Evolutionary conservation across 1,284 basidiomycete genomes (phyloP).

Genomic region (Psilocybe mexicana): DNA sequence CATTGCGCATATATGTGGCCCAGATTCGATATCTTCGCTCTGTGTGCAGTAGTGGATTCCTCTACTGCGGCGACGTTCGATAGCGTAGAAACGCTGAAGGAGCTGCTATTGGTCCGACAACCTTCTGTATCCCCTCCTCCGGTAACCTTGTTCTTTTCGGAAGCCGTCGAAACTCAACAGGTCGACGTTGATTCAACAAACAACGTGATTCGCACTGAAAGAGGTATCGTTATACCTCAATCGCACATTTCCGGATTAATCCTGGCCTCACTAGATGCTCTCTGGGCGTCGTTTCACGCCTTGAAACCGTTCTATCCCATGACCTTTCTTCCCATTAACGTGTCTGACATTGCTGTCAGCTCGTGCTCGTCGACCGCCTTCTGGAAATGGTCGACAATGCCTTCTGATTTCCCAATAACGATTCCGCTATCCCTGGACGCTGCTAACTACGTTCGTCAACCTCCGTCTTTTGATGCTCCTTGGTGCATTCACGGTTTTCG

Average conservation of each 20-base stretch:
- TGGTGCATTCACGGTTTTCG: conserved; percentile 23
- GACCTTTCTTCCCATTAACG: not conserved
- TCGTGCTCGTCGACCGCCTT: conserved; percentile 1
- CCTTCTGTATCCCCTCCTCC: too few species aligned
- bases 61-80: not conserved
- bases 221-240: not conserved
- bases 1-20: conserved; percentile 16
- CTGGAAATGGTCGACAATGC: not conserved
- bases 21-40: conserved; percentile 8
- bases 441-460: not conserved
- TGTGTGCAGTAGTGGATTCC: conserved; percentile 3
- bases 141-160: too few species aligned
- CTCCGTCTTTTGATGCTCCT: conserved; percentile 5
- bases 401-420: not conserved
- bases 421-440: not conserved
- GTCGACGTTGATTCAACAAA: not conserved
- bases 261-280: not conserved
- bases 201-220: not conserved
- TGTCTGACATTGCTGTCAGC: not conserved
- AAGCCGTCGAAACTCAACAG: too few species aligned
- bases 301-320: not conserved
- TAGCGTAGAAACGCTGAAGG: not conserved
- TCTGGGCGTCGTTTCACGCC: conserved; percentile 1
- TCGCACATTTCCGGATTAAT: not conserved
- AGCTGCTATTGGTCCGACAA: not conserved